Base-by-base conservation (phyloP, 2,329 filamentous ascomycete genomes). In the Colletotrichum sansevieriae region DNA sequence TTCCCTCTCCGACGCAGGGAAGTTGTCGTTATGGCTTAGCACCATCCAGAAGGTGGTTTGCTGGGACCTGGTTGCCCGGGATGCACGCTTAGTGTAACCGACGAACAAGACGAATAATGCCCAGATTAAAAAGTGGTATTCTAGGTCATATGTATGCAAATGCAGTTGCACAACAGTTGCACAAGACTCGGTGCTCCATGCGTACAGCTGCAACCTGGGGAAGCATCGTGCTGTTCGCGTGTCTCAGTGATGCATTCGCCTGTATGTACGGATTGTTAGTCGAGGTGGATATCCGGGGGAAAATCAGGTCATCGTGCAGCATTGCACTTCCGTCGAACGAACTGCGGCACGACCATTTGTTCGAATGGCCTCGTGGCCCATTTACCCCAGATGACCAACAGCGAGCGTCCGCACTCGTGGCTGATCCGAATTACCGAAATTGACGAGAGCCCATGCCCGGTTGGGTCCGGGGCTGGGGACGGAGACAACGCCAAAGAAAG, bases 231-330 rank as follows among this genome's bases (percentile, higher is more conserved):
- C 20, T 55, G 52, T 54, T n/a, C 13, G 59, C 35, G 25, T 43
- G 51, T 57, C 15, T 57, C 25, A 62, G 35, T 15, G 15, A 41
- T 67, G 33, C 25, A 29, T 56, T 54, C 44, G 43, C 44, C 35
- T 54, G 43, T 46, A 44, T 43, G 18, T 25, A 37, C 13, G 13
- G 12, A 10, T 11, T 18, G 35, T 41, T 10, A 15, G n/a, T 15
- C 44, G 12, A 61, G 35, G 55, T 60, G 65, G 62, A 65, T 68
- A 44, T 65, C 47, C 37, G 62, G 65, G 65, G 62, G 55, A 46
- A 29, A 51, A 54, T n/a, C 25, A 47, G 20, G 44, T 43, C 43
- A 12, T 44, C 37, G 43, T 68, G 61, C 47, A 55, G 52, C 39
- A 37, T 33, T 35, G 41, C 44, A n/a, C 22, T 22, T 22, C 13